phyloP scores from a whole-genome alignment of 2,329 filamentous ascomycete species.

The Pezicula neosporulosa region DNA sequence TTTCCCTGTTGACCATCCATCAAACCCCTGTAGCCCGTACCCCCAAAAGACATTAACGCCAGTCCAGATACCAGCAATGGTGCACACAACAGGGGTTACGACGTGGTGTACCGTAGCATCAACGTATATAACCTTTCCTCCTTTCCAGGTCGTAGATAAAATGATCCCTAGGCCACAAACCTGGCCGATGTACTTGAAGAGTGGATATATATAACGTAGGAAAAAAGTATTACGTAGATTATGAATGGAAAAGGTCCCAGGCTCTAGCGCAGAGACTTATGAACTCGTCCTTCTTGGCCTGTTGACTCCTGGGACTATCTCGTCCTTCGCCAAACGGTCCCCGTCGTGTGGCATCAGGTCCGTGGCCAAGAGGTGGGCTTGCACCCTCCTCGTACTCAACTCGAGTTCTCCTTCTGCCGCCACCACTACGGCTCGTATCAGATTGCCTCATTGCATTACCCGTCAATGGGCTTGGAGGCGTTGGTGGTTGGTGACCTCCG shows the following conservation, averaged over 20 bases:
- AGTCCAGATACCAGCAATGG: constrained; percentile 1
- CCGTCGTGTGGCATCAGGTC: constrained; percentile 56
- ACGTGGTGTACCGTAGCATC: background rate
- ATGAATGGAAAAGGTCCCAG: constrained; percentile 97
- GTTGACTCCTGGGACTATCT: constrained; percentile 78
- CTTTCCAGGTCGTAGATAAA: background rate
- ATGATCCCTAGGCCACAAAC: background rate
- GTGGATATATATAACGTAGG: too few relatives aligned
- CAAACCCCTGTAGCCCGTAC: background rate
- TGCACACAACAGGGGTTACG: background rate
- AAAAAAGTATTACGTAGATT: constrained; percentile 24
- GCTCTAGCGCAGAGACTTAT: constrained; percentile 80
- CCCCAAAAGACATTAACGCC: constrained; percentile 1
- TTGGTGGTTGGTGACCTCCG: constrained; percentile 87
- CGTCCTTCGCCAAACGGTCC: constrained; percentile 78
- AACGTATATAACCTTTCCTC: too few relatives aligned
- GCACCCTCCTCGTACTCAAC: constrained; percentile 93
- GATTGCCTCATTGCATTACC: constrained; percentile 23
- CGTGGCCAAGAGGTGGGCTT: constrained; percentile 78
- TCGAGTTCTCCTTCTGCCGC: constrained; percentile 70
- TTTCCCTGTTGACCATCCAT: background rate
- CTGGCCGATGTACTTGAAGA: too few relatives aligned
- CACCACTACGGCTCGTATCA: constrained; percentile 44
- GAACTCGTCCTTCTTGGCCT: constrained; percentile 91
- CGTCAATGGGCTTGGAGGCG: constrained; percentile 58